A percentile compares a stretch with the other conserved stretches of the same genome.
Evolutionary conservation across 805 yeast species (phyloP).

Genomic region (Ogataea zsoltii): DNA sequence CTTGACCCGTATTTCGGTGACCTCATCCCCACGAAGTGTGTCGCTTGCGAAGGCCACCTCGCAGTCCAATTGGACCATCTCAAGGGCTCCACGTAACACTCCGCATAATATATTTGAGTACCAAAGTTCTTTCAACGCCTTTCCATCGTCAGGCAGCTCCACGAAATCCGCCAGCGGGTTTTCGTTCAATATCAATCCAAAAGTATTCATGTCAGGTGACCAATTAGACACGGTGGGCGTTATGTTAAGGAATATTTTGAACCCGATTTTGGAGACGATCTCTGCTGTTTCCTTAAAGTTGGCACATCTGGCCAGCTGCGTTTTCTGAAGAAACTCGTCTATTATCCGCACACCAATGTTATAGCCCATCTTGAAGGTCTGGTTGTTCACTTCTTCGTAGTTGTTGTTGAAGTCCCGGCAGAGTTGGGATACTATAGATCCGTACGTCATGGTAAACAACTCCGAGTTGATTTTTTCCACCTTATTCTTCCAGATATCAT

Average conservation of each 20-base stretch:
- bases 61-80: conserved; percentile 93
- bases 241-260: conserved; percentile 83
- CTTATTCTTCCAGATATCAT: conserved; percentile 87
- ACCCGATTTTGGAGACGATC: conserved; percentile 80
- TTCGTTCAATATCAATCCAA: conserved; percentile 71
- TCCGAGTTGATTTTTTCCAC: conserved; percentile 92
- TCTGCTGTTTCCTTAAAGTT: conserved; percentile 86
- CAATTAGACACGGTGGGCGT: conserved; percentile 69
- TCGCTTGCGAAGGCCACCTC: conserved; percentile 82
- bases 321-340: conserved; percentile 88
- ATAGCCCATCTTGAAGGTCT: conserved; percentile 91
- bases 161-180: conserved; percentile 96
- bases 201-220: conserved; percentile 73
- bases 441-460: conserved; percentile 91
- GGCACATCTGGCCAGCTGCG: conserved; percentile 81
- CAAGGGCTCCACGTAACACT: conserved; percentile 85
- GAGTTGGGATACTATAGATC: conserved; percentile 87
- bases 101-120: conserved; percentile 90
- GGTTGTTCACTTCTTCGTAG: conserved; percentile 75
- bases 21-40: conserved; percentile 75
- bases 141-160: conserved; percentile 82
- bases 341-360: conserved; percentile 88
- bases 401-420: conserved; percentile 80
- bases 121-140: conserved; percentile 76
- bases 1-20: conserved; percentile 76